Base-by-base conservation (phyloP, 2,329 filamentous ascomycete species). In the Colletotrichum sidae region DNA sequence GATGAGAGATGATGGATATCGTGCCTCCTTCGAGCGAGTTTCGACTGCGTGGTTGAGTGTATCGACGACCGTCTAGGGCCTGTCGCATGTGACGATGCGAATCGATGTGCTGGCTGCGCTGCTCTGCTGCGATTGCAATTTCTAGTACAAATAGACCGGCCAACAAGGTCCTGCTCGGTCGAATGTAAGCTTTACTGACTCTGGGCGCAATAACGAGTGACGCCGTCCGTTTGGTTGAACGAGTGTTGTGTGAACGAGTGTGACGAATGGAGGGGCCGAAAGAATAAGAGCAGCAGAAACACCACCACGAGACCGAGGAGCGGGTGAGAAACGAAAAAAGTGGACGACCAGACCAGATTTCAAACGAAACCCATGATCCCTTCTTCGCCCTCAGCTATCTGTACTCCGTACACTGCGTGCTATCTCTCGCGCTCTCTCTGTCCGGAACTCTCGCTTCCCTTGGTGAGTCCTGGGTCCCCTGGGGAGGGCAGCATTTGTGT, bases 281-380 rank as follows among this genome's bases (percentile, higher is more conserved):
- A 25, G 49, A 15, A 13, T 11, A 45, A 12, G 35, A 35, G 39
- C 35, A 53, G 53, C 25, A 33, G 35, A 58, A 42, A 35, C 25
- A 38, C 37, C 47, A 42, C 42, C 33, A n/a, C 41, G 44, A 37
- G 42, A n/a, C 13, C 10, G 39, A 25, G 37, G 42, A n/a, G 45
- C 44, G 4, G 5, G 12, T n/a, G 33, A 56, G 49, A 55, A 64
- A 64, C 55, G 61, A 53, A 64, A 61, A 55, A 49, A 57, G 58
- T 56, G 62, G 62, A 50, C 58, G 46, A 37, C 44, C 25, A n/a
- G 61, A 49, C 11, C 34, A 42, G 35, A 50, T 38, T 41, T 60
- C 61, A 62, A 65, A 46, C 57, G 57, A 50, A 53, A 50, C 58
- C 55, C 58, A 65, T 65, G 52, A 56, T 65, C 57, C 58, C 39